Evolutionary conservation across 148 eudicot genomes (phyloP), one percentile per base, ranked within the genome.

Genomic region (Bassia scoparia): DNA sequence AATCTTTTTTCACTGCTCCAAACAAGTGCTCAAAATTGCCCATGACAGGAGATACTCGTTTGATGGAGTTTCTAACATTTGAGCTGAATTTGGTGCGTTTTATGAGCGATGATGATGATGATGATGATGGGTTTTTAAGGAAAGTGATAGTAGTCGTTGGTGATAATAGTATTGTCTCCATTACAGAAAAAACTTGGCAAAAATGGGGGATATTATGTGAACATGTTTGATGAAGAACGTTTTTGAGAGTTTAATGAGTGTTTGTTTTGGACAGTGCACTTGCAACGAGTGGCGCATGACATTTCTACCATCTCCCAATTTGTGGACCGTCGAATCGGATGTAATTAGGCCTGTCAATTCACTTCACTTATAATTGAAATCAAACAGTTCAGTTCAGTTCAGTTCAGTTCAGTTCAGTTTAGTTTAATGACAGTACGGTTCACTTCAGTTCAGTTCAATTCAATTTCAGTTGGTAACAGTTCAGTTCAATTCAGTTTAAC

Each of bases 1-100:
- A 79, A 50, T 92, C 97, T 16, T 88, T 89, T 38, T 83, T 79
- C 29, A 89, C 87, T 12, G 80, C 87, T 27, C 85, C 79, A 53
- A 77, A 83, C n/a, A 88, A 75, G 33, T 89, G 85, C 69, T 77
- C 81, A 54, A 86, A 83, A 75, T 81, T 83, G 0, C 84, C 86
- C 21, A 75, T 58, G 1, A 30, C 76, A 20, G 63, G 38, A 7
- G 50, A 4, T 17, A 8, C 29, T 62, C 49, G 38, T 43, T 61
- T 69, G 61, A 35, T 61, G 20, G 27, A 7, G 18, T 37, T 63
- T 37, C 29, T 16, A 4, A 21, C 46, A 29, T 63, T 23, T 11
- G 68, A 38, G 52, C 10, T 15, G 33, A 24, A 66, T 41, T 66
- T 44, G 31, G 7, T 41, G 7, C n/a, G 52, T 23, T 38, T 21